Evolutionary conservation across 148 eudicot species (phyloP).

Genomic region (Drosera capensis): DNA sequence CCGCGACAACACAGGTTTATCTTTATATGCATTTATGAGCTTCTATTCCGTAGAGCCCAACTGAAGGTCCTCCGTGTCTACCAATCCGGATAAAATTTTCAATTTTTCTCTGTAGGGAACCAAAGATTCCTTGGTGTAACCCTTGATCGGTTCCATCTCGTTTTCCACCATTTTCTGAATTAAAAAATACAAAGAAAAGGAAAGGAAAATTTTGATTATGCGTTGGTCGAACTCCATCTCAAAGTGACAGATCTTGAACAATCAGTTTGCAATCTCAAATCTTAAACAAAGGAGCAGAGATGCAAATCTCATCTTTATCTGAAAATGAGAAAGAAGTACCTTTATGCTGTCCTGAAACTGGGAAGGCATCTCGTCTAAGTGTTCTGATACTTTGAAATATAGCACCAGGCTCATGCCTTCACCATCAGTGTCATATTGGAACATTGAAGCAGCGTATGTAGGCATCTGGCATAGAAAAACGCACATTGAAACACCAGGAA

Average conservation of each 20-base stretch:
- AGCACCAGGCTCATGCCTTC: slow-evolving; percentile 74
- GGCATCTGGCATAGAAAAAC: slow-evolving; percentile 39
- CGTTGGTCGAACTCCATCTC: too few species aligned
- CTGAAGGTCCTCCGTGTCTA: slow-evolving; percentile 73
- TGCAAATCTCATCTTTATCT: too few species aligned
- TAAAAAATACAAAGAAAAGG: slow-evolving; percentile 1
- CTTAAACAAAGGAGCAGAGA: too few species aligned
- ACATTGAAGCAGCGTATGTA: slow-evolving; percentile 60
- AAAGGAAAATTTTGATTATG: too few species aligned
- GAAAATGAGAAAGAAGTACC: slow-evolving; percentile 24
- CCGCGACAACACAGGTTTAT: slow-evolving; percentile 86
- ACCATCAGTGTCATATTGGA: slow-evolving; percentile 55
- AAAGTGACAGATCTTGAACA: not conserved
- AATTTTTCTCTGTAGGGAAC: slow-evolving; percentile 76
- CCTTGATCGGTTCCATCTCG: slow-evolving; percentile 47
- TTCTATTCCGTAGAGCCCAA: slow-evolving; percentile 64
- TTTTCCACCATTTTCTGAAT: slow-evolving; percentile 52
- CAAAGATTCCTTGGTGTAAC: slow-evolving; percentile 36
- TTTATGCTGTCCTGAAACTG: slow-evolving; percentile 48
- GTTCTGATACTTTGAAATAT: slow-evolving; percentile 61
- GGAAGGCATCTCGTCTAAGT: slow-evolving; percentile 34
- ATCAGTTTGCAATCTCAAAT: too few species aligned
- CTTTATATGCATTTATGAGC: slow-evolving; percentile 71
- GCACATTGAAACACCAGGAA: too few species aligned
- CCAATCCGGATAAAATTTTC: slow-evolving; percentile 58